A percentile compares a stretch with the other conserved stretches of the same genome.
phyloP scores from a whole-genome alignment of 1,139 yeast genomes.

The Saccharomyces hybrid region DNA sequence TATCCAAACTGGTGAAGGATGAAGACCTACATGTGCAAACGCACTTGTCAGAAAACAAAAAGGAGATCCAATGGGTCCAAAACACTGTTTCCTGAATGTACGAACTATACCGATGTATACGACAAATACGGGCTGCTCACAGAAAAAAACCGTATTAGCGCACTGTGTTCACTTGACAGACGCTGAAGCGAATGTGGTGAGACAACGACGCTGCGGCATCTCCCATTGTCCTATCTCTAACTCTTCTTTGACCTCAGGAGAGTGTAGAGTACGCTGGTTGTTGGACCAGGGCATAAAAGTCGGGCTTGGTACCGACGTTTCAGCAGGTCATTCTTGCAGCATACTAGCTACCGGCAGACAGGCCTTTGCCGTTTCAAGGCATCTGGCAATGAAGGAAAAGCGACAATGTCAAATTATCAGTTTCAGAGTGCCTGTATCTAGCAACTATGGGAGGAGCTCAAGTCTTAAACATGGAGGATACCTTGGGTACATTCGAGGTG shows the following conservation, averaged over 20 bases:
- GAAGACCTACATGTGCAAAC: conserved; percentile 71
- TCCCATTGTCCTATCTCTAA: conserved; percentile 94
- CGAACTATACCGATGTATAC: conserved; percentile 71
- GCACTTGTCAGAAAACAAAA: conserved; percentile 72
- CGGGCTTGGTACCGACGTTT: conserved; percentile 82
- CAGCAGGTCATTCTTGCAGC: conserved; percentile 85
- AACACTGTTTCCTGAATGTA: conserved; percentile 62
- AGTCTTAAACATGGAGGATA: conserved; percentile 52
- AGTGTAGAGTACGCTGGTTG: conserved; percentile 72
- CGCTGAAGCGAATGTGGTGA: conserved; percentile 54
- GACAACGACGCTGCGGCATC: conserved; percentile 54
- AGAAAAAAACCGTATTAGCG: conserved; percentile 67
- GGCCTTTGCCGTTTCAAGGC: conserved; percentile 78
- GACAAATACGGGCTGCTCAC: conserved; percentile 53
- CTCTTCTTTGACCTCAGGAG: conserved; percentile 83
- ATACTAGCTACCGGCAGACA: conserved; percentile 70
- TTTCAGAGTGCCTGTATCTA: conserved; percentile 67
- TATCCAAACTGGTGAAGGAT: conserved; percentile 52
- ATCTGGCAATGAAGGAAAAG: conserved; percentile 53
- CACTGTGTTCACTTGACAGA: conserved; percentile 76
- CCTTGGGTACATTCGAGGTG: conserved; percentile 60
- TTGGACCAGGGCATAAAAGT: conserved; percentile 64
- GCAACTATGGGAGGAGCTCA: conserved; percentile 89
- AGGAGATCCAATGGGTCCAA: conserved; percentile 71
- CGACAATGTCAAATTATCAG: conserved; percentile 46